Evolutionary conservation across 441 rosid genomes (phyloP).

Genomic region (Bocquillonia castaneifolia): DNA sequence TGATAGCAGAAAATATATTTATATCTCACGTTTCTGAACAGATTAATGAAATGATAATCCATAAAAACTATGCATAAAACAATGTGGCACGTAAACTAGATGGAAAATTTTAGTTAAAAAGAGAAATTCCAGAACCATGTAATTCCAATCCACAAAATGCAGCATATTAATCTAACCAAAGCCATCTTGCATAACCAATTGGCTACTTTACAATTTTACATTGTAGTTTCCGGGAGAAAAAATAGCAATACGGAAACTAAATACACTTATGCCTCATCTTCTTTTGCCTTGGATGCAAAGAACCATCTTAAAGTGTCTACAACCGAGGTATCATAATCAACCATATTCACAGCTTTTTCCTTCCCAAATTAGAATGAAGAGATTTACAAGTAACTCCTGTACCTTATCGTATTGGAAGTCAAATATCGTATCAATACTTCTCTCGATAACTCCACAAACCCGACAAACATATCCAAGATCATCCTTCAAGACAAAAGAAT

Average conservation of each 20-base stretch:
- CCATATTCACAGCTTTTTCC: not conserved
- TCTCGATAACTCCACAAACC: constrained; percentile 53
- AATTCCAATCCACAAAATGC: not conserved
- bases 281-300: not conserved
- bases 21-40: not conserved
- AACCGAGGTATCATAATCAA: not conserved
- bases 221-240: too few relatives aligned
- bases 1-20: not conserved
- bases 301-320: not conserved
- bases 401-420: constrained; percentile 3
- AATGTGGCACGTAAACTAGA: too few relatives aligned
- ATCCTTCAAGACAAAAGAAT: constrained; percentile 52
- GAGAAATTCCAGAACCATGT: not conserved
- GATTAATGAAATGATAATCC: not conserved
- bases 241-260: not conserved
- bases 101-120: not conserved
- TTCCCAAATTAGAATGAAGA: not conserved
- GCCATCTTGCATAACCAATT: not conserved
- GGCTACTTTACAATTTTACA: too few relatives aligned
- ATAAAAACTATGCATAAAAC: not conserved
- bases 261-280: not conserved
- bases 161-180: not conserved
- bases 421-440: constrained; percentile 25
- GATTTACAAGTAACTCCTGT: constrained; percentile 29
- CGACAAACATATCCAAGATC: constrained; percentile 76